A percentile compares a stretch with the other conserved stretches of the same genome.
Conservation (phyloP, 352 stramenopile genomes). For the Phytophthora boehmeriae region DNA sequence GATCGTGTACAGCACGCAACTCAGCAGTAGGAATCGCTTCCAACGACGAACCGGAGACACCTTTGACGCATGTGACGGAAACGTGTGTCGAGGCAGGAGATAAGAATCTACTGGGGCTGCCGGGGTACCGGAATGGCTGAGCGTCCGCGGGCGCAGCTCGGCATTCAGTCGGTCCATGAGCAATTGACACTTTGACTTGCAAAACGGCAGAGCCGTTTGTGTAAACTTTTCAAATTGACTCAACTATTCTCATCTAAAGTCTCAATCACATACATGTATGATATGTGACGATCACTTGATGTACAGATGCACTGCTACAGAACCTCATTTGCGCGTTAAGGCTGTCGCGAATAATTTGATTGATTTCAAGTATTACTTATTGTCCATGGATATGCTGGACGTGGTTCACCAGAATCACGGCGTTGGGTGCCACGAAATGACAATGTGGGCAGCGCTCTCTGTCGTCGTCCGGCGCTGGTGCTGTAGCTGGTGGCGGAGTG, state of each 20-base stretch:
- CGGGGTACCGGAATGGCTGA: conserved; percentile 8
- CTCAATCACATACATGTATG: too few relatives aligned
- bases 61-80: neutral
- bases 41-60: conserved; percentile 1
- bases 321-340: too few relatives aligned
- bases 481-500: conserved; percentile 9
- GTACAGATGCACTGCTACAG: too few relatives aligned
- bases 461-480: conserved; percentile 20
- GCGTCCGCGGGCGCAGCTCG: conserved; percentile 16
- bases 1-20: conserved; percentile 20
- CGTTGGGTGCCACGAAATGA: conserved; percentile 52
- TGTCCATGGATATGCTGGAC: conserved; percentile 69
- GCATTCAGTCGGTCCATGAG: neutral
- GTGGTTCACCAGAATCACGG: conserved; percentile 80
- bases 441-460: conserved; percentile 72
- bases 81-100: conserved; percentile 13
- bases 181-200: neutral
- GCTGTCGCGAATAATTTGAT: conserved; percentile 6
- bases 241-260: too few relatives aligned
- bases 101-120: neutral
- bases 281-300: too few relatives aligned
- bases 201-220: neutral
- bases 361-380: conserved; percentile 21
- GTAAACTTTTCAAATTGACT: too few relatives aligned
- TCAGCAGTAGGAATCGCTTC: conserved; percentile 20